Percentiles rank a stretch among this genome's conserved stretches.
phyloP scores from a whole-genome alignment of 768 basidiomycete species.

The Lyophyllum shimeji region DNA sequence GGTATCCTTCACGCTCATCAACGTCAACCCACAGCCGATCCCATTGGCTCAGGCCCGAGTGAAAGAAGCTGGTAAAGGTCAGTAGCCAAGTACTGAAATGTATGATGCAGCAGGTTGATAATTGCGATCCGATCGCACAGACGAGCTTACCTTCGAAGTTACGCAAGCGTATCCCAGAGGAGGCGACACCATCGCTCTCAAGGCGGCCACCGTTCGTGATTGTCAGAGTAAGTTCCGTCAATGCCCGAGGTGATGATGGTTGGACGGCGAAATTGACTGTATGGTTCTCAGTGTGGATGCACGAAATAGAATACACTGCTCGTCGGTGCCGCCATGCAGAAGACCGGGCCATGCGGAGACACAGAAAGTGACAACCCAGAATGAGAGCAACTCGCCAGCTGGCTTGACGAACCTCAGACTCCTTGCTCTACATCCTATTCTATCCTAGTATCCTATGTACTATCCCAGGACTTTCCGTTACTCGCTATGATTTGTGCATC shows the following conservation, averaged over 20 bases:
- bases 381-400: too few species aligned
- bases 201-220: slow-evolving; percentile 22
- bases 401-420: not conserved
- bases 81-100: slow-evolving; percentile 10
- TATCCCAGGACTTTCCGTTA: not conserved
- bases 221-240: slow-evolving; percentile 14
- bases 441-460: too few species aligned
- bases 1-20: not conserved
- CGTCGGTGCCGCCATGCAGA: slow-evolving; percentile 33
- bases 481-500: not conserved
- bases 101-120: not conserved
- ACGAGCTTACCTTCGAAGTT: slow-evolving; percentile 69
- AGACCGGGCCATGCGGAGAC: slow-evolving; percentile 26
- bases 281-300: slow-evolving; percentile 25
- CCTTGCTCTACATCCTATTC: not conserved
- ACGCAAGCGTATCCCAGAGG: slow-evolving; percentile 69
- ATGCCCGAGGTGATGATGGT: not conserved
- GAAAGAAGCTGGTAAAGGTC: slow-evolving; percentile 53
- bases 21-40: slow-evolving; percentile 53
- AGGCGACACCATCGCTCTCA: slow-evolving; percentile 65
- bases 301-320: slow-evolving; percentile 34
- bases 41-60: slow-evolving; percentile 67
- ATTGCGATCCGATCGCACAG: slow-evolving; percentile 31
- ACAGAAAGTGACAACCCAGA: slow-evolving; percentile 6
- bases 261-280: not conserved